Percentiles rank a stretch among this genome's conserved stretches.
Conservation (phyloP, 2,329 filamentous ascomycete species). For the Torrubiella hemipterigena region DNA sequence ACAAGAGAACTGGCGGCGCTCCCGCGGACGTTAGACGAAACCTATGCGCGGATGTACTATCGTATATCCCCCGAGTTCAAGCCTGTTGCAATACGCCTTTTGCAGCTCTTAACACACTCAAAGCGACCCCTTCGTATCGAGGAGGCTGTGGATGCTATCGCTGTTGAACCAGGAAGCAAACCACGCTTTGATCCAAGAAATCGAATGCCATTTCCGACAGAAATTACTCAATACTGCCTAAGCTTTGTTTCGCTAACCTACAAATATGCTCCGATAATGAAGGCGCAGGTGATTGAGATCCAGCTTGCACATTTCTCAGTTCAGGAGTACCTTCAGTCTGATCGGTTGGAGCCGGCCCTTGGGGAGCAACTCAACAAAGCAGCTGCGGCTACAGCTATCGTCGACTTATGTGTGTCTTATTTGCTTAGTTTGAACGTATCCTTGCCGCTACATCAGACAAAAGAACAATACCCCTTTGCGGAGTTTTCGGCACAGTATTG, state of each 20-base stretch:
- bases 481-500: slow-evolving; percentile 2
- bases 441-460: neutral
- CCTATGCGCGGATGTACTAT: neutral
- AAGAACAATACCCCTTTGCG: slow-evolving; percentile 1
- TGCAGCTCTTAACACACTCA: slow-evolving; percentile 4
- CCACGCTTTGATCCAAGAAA: neutral
- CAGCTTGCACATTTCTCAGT: slow-evolving; percentile 4
- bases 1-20: neutral
- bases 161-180: neutral
- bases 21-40: slow-evolving; percentile 2
- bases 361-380: neutral
- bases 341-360: neutral
- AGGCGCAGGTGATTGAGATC: neutral
- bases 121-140: slow-evolving; percentile 1
- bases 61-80: neutral
- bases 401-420: slow-evolving; percentile 1
- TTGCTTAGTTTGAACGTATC: neutral
- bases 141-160: slow-evolving; percentile 1
- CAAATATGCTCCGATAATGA: neutral
- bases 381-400: neutral
- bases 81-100: slow-evolving; percentile 1
- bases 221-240: slow-evolving; percentile 1
- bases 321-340: slow-evolving; percentile 2
- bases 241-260: neutral
- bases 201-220: slow-evolving; percentile 1